A percentile compares a stretch with the other conserved stretches of the same genome.
These are phyloP conservation scores for Neocallimastix lanati DNA, from an alignment of 192 early-diverging fungal genomes.

Conservation along the genomic window DNA sequence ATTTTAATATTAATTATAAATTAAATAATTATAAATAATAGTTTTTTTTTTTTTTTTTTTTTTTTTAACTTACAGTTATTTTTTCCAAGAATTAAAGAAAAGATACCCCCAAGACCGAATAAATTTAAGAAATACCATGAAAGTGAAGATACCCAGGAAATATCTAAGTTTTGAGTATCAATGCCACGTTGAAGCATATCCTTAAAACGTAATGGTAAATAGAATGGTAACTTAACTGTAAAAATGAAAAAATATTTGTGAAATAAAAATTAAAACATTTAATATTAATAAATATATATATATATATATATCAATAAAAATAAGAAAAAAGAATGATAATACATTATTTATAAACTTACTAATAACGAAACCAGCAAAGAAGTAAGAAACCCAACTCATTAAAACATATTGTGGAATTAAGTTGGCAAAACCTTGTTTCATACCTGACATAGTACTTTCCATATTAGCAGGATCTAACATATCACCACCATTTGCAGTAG, in stretches of 20 bases:
- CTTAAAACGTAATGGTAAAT: conserved; percentile 90
- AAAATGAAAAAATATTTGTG: no score
- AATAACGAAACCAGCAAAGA: conserved; percentile 92
- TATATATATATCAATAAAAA: neutral
- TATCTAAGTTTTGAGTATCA: conserved; percentile 90
- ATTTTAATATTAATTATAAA: no score
- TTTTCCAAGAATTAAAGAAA: conserved; percentile 77
- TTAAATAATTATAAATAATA: no score
- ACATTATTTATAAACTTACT: conserved; percentile 30
- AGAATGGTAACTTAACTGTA: conserved; percentile 86
- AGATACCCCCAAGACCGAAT: conserved; percentile 83
- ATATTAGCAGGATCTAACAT: conserved; percentile 84
- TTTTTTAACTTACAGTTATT: conserved; percentile 60
- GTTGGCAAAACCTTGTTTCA: conserved; percentile 95
- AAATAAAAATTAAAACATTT: no score
- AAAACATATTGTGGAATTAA: conserved; percentile 96
- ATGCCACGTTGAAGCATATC: conserved; percentile 93
- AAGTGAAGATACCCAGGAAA: conserved; percentile 87
- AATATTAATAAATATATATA: no score
- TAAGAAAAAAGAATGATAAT: neutral
- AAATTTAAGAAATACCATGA: conserved; percentile 98
- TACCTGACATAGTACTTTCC: conserved; percentile 91
- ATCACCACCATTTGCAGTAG: conserved; percentile 15
- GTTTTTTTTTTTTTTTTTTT: no score
- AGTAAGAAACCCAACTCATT: conserved; percentile 98